phyloP scores from a whole-genome alignment of 2,329 filamentous ascomycete species.

The Cladosporium phlei region DNA sequence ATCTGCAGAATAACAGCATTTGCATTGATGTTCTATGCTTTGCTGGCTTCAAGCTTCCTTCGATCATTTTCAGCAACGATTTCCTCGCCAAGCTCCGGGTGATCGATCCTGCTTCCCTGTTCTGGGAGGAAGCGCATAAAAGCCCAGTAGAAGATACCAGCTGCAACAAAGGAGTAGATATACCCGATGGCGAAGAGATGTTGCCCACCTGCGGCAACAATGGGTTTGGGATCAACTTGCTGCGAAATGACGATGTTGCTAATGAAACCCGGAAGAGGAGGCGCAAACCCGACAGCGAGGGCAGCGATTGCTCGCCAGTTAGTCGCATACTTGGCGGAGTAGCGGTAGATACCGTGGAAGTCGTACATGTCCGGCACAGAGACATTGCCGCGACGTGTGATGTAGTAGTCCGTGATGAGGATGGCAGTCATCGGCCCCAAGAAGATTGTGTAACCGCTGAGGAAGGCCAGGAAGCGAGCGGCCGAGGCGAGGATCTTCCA shows the following conservation, averaged over 20 bases:
- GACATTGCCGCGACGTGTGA: conserved; percentile 47
- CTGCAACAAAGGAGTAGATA: conserved; percentile 34
- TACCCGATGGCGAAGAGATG: conserved; percentile 33
- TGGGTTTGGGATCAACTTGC: not conserved
- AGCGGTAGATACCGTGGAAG: conserved; percentile 47
- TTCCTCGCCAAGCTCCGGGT: conserved; percentile 62
- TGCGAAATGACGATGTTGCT: conserved; percentile 33
- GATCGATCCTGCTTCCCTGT: conserved; percentile 81
- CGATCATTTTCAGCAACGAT: conserved; percentile 38
- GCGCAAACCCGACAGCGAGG: conserved; percentile 53
- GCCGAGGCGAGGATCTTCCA: conserved; percentile 36
- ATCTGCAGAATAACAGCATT: not conserved
- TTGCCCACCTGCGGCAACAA: not conserved
- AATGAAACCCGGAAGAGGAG: conserved; percentile 53
- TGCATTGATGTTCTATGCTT: not conserved
- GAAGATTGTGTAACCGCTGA: conserved; percentile 63
- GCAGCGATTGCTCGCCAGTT: conserved; percentile 58
- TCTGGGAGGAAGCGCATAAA: conserved; percentile 42
- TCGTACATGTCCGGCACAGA: conserved; percentile 51
- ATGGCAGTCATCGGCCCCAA: conserved; percentile 59
- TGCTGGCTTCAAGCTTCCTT: conserved; percentile 20
- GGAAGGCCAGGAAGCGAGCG: conserved; percentile 39
- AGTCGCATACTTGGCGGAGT: conserved; percentile 40
- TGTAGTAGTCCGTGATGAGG: conserved; percentile 53
- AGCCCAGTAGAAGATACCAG: conserved; percentile 32